phyloP scores from a whole-genome alignment of 345 rosid genomes.

The Cardamine resedifolia region DNA sequence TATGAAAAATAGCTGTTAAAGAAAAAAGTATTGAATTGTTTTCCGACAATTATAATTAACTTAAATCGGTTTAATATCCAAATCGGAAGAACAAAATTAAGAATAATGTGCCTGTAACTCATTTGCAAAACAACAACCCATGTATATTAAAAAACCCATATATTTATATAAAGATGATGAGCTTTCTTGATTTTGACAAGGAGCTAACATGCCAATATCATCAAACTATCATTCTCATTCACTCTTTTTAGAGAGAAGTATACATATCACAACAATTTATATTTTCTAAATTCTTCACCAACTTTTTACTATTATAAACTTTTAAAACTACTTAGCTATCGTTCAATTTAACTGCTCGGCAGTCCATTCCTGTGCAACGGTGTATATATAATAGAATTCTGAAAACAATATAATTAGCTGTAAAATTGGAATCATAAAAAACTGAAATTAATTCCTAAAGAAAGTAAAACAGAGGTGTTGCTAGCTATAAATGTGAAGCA shows the following conservation, averaged over 20 bases:
- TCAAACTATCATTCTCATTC: conserved; percentile 29
- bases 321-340: conserved; percentile 6
- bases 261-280: conserved; percentile 17
- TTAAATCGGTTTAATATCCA: not conserved
- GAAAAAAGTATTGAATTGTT: not conserved
- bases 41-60: not conserved
- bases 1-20: too few relatives aligned
- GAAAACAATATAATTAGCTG: not conserved
- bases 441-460: not conserved
- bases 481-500: conserved; percentile 42
- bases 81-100: not conserved
- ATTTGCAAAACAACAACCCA: conserved; percentile 39
- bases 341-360: not conserved
- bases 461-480: not conserved
- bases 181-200: conserved; percentile 66
- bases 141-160: conserved; percentile 3
- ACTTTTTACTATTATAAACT: conserved; percentile 25
- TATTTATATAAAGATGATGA: conserved; percentile 23
- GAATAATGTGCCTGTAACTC: conserved; percentile 1
- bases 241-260: conserved; percentile 15
- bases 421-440: not conserved
- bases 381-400: not conserved
- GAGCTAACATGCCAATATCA: conserved; percentile 55
- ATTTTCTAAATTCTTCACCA: conserved; percentile 22
- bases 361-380: conserved; percentile 10